Conservation (phyloP, 441 rosid genomes). For the Populus hybrid region DNA sequence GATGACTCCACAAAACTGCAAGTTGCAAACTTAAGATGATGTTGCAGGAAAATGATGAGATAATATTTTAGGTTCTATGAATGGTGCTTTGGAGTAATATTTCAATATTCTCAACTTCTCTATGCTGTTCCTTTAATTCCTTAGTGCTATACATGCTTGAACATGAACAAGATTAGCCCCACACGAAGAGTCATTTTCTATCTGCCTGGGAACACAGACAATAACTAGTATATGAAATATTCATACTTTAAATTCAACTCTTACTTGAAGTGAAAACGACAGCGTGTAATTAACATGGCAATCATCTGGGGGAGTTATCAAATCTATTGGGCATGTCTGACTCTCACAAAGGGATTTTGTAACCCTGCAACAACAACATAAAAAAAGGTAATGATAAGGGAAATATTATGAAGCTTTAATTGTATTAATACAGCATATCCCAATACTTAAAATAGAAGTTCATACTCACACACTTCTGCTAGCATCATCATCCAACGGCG, state of each 20-base stretch:
- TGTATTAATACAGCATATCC: constrained; percentile 10
- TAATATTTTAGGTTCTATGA: not conserved
- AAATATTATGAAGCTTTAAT: constrained; percentile 8
- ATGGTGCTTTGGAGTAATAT: not conserved
- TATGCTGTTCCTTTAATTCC: not conserved
- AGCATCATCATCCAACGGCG: constrained; percentile 73
- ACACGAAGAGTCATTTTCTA: not conserved
- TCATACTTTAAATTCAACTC: constrained; percentile 21
- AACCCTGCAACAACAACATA: constrained; percentile 46
- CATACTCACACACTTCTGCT: constrained; percentile 84
- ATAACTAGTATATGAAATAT: constrained; percentile 19
- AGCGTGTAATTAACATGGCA: constrained; percentile 96
- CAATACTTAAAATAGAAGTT: constrained; percentile 23
- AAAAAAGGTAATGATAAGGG: constrained; percentile 8
- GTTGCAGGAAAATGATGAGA: not conserved
- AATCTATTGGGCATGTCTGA: constrained; percentile 81
- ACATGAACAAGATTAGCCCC: not conserved
- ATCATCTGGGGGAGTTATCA: constrained; percentile 97
- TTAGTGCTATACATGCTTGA: constrained; percentile 1
- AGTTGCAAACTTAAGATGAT: not conserved
- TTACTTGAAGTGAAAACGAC: constrained; percentile 91
- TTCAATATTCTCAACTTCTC: constrained; percentile 1
- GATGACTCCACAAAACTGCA: not conserved
- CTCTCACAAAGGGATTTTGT: constrained; percentile 75
- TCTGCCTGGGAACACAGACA: not conserved